Base-by-base conservation (phyloP, 768 basidiomycete species). In the Phylloporus rhodoxanthus region DNA sequence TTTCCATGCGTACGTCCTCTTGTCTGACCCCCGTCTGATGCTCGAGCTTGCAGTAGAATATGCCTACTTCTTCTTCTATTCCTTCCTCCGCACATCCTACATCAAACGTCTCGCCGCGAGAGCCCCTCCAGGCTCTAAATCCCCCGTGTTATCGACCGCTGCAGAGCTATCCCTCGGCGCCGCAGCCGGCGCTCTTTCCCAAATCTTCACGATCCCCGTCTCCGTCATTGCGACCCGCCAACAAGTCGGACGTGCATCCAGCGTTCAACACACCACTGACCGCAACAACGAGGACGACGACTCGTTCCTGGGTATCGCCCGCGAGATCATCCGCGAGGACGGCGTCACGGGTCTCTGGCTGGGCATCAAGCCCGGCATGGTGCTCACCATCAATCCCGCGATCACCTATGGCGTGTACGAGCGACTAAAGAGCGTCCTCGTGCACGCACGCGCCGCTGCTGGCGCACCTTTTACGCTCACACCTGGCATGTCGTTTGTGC, bases 21-120 rank as follows among this genome's bases (percentile, higher is more conserved):
- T 5, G n/a, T 26, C 15, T 17, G 15, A n/a, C 19, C 28, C 6
- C 6, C 10, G 3, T 30, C 4, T 38, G 39, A 32, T 32, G 21
- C 20, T 26, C n/a, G 28, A 43, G 28, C 38, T 21, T n/a, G 4
- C 28, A 26, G 10, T 54, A 96, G 94, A 96, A 81, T 97, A 94
- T 64, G 95, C 96, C 21, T 99, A 99, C 72, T 99, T 99, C 77
- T 98, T 95, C 78, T 98, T 96, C 74, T 97, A 98, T 67, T 88
- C 93, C 19, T 76, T 92, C 67, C 87, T 98, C 21, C 81, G 96
- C 56, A 81, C 77, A 19, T 77, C 87, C 5, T 93, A 93, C 69
- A 80, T 87, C 58, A 84, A 81, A 60, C 80, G 89, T 15, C 69
- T 91, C 42, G 70, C 77, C 10, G 70, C 75, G 17, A 79, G 75